Conservation (phyloP, 1,139 yeast species). For the Scheffersomyces stambukii region DNA sequence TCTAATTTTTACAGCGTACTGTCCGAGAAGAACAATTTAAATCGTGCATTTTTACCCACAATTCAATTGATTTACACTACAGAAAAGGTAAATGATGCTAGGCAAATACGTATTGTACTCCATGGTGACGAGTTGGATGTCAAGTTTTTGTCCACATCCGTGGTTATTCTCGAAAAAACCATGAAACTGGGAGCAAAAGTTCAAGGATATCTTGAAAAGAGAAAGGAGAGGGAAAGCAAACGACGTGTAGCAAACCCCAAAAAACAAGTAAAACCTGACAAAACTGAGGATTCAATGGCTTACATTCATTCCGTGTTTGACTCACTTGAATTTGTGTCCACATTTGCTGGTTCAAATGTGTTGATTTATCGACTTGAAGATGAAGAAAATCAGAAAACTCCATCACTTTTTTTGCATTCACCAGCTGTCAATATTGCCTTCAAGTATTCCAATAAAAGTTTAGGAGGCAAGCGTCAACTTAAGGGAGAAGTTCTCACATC, state of each 20-base stretch:
- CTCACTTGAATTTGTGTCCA: conserved; percentile 48
- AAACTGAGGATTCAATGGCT: conserved; percentile 13
- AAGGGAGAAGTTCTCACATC: conserved; percentile 57
- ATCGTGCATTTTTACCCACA: conserved; percentile 64
- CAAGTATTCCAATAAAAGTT: conserved; percentile 25
- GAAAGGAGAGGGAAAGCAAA: too few species aligned
- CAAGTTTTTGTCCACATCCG: conserved; percentile 51
- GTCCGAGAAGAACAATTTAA: conserved; percentile 43
- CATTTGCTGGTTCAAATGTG: conserved; percentile 71
- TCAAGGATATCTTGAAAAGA: conserved; percentile 31
- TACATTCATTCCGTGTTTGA: conserved; percentile 34
- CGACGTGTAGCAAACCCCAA: conserved; percentile 3
- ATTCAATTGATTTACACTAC: conserved; percentile 58
- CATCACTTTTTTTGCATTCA: conserved; percentile 63
- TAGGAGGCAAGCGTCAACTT: conserved; percentile 38
- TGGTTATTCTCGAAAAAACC: conserved; percentile 43
- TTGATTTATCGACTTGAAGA: conserved; percentile 45
- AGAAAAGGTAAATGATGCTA: conserved; percentile 23
- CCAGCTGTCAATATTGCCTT: conserved; percentile 67
- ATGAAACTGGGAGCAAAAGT: conserved; percentile 42
- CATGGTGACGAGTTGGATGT: conserved; percentile 70
- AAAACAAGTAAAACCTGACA: conserved; percentile 2
- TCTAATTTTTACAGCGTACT: conserved; percentile 47
- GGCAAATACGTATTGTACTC: conserved; percentile 40
- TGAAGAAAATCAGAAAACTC: conserved; percentile 36